Conservation (phyloP, 2,329 filamentous ascomycete species). For the Hymenoscyphus occultus region DNA sequence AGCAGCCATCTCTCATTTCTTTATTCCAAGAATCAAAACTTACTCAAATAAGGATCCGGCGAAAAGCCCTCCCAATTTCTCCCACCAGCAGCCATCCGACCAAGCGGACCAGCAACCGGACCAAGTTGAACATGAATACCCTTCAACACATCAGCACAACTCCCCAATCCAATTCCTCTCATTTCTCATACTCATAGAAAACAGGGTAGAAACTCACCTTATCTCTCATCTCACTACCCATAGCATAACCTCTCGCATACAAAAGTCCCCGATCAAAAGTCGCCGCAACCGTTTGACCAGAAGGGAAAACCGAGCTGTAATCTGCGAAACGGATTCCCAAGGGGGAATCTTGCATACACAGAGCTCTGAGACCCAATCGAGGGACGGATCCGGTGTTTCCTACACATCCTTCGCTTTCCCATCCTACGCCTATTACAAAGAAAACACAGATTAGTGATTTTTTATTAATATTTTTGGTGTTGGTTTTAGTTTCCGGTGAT, state of each 20-base stretch:
- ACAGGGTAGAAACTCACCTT: slow-evolving; percentile 44
- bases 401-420: slow-evolving; percentile 33
- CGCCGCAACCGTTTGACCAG: slow-evolving; percentile 66
- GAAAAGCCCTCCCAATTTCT: slow-evolving; percentile 68
- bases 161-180: not conserved
- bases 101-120: slow-evolving; percentile 70
- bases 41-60: slow-evolving; percentile 70
- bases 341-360: slow-evolving; percentile 37
- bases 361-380: slow-evolving; percentile 34
- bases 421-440: slow-evolving; percentile 10
- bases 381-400: slow-evolving; percentile 33
- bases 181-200: not conserved
- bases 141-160: slow-evolving; percentile 15
- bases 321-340: slow-evolving; percentile 50
- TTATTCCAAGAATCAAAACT: slow-evolving; percentile 41
- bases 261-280: slow-evolving; percentile 67
- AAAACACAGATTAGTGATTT: not conserved
- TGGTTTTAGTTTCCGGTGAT: not conserved
- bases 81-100: slow-evolving; percentile 64
- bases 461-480: no score
- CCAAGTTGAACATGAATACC: slow-evolving; percentile 71
- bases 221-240: slow-evolving; percentile 61
- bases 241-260: slow-evolving; percentile 45
- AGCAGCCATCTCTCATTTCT: not conserved
- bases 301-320: slow-evolving; percentile 66